Conservation (phyloP, 352 stramenopile genomes). For the Phytophthora ohioensis region DNA sequence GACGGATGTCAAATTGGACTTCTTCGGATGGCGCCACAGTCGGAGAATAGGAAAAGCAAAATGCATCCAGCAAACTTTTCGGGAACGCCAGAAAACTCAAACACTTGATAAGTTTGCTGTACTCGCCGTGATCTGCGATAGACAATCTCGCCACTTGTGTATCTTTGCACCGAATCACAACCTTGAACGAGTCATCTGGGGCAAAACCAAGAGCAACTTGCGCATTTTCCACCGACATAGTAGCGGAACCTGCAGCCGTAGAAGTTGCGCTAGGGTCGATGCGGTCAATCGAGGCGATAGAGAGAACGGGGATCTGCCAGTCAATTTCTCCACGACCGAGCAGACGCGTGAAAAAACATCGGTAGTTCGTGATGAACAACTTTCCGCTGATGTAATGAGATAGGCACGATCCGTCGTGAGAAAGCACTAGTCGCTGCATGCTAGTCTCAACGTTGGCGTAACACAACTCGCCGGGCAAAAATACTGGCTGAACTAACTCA, state of each 20-base stretch:
- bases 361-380: slow-evolving; percentile 88
- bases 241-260: slow-evolving; percentile 28
- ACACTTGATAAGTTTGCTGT: slow-evolving; percentile 81
- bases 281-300: slow-evolving; percentile 73
- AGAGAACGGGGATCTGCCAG: slow-evolving; percentile 83
- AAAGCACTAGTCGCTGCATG: slow-evolving; percentile 66
- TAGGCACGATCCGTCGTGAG: slow-evolving; percentile 72
- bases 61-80: slow-evolving; percentile 75
- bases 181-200: slow-evolving; percentile 62
- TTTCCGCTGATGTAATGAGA: slow-evolving; percentile 79
- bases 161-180: slow-evolving; percentile 86
- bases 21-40: slow-evolving; percentile 78
- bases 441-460: slow-evolving; percentile 83
- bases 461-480: slow-evolving; percentile 79
- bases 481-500: slow-evolving; percentile 37
- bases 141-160: slow-evolving; percentile 72
- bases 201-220: slow-evolving; percentile 71
- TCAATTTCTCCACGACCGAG: slow-evolving; percentile 61
- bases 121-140: slow-evolving; percentile 77
- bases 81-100: slow-evolving; percentile 81
- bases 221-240: slow-evolving; percentile 56
- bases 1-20: slow-evolving; percentile 79
- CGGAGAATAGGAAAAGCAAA: slow-evolving; percentile 84
- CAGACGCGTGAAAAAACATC: slow-evolving; percentile 76
- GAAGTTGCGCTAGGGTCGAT: slow-evolving; percentile 48